Evolutionary conservation across 768 basidiomycete species (phyloP), one percentile per base, ranked within the genome.

Genomic region (Podaxis mareebaensis): DNA sequence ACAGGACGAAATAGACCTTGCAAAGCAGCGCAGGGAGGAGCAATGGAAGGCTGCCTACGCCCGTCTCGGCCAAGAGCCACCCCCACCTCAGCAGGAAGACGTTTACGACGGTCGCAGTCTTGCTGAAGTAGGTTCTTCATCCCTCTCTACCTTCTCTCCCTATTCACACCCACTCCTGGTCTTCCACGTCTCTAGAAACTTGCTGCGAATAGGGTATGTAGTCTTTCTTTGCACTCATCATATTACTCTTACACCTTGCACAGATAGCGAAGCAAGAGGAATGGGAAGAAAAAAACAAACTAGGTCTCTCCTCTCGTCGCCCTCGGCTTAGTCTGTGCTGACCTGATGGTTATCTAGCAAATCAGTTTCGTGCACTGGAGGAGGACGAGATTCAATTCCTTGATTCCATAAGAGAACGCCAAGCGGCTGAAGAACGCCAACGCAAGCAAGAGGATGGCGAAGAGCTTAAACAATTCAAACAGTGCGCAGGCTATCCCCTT

Each of bases 31-130:
- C 33, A 79, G 87, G 65, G 93, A 95, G 5, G 92, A 92, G 69
- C 91, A 93, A 68, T 95, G 93, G 93, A 92, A 89, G 70, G 93
- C 92, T 13, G 93, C 93, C 28, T 95, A 94, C 74, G 93, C 92
- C 48, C 84, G 91, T 65, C 81, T 94, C 10, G 93, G 93, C 55
- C 93, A 94, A 73, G 92, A 91, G 61, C 93, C 93, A 8, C 93
- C 91, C 2, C 85, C 87, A 4, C 85, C 83, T 69, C 91, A 89
- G 42, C 80, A 80, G 30, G 91, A 92, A 69, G 93, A 93, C 61
- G 79, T 79, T 2, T 92, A 87, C 70, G 93, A 95, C 73, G 93
- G 93, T 57, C 81, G 93, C 67, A 93, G 92, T 74, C 81, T 95
- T 46, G 93, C 92, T 75, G 93, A 95, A 87, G 93, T 91, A 78